phyloP scores from a whole-genome alignment of 2,329 filamentous ascomycete genomes.

The Proliferodiscus dingleyae region DNA sequence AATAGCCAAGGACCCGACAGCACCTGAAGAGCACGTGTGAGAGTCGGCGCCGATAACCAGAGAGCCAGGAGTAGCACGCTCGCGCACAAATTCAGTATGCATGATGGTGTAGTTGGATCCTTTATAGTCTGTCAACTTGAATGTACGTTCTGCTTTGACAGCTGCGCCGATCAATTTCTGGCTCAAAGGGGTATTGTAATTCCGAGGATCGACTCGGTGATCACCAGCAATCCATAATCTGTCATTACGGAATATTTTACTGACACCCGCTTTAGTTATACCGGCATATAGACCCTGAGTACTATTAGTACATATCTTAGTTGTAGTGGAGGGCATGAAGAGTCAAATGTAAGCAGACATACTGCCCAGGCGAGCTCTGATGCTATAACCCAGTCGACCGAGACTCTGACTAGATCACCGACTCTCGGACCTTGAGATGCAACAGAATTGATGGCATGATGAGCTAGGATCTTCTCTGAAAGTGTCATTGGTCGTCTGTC shows the following conservation, averaged over 20 bases:
- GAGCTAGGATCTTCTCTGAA: constrained; percentile 42
- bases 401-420: constrained; percentile 38
- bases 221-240: constrained; percentile 47
- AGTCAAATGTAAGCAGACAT: constrained; percentile 16
- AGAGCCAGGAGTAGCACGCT: constrained; percentile 41
- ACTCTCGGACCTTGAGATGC: constrained; percentile 28
- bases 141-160: constrained; percentile 35
- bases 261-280: constrained; percentile 34
- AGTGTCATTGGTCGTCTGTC: constrained; percentile 36
- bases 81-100: constrained; percentile 43
- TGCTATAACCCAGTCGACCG: constrained; percentile 43
- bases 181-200: constrained; percentile 34
- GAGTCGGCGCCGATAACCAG: constrained; percentile 41
- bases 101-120: constrained; percentile 34
- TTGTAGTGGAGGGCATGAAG: not conserved
- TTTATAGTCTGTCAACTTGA: constrained; percentile 42
- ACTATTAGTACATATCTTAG: no score
- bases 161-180: constrained; percentile 34
- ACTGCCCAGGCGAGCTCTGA: constrained; percentile 38
- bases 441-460: constrained; percentile 34
- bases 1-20: constrained; percentile 38
- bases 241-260: constrained; percentile 43
- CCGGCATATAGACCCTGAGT: constrained; percentile 31
- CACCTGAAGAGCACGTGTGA: constrained; percentile 42
- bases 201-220: constrained; percentile 43